phyloP scores from a whole-genome alignment of 345 rosid species.

The Psidium friedrichsthalianum region DNA sequence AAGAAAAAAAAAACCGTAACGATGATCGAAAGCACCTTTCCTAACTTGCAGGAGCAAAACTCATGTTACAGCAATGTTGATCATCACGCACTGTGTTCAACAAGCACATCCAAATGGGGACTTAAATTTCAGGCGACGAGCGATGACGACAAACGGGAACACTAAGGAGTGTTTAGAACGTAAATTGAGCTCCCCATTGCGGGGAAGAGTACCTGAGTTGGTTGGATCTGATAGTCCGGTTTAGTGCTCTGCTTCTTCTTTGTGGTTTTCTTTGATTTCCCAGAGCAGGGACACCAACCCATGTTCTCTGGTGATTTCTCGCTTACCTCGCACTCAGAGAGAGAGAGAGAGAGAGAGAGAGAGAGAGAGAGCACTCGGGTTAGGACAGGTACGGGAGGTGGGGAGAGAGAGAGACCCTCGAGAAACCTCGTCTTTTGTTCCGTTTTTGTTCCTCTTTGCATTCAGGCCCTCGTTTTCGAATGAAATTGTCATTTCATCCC shows the following conservation, averaged over 20 bases:
- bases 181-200: not conserved
- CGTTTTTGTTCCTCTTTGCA: not conserved
- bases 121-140: not conserved
- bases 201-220: conserved; percentile 26
- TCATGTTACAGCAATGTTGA: not conserved
- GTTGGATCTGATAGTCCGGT: conserved; percentile 41
- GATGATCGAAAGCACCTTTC: not conserved
- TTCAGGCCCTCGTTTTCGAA: not conserved
- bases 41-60: not conserved
- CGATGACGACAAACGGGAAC: not conserved
- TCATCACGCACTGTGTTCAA: not conserved
- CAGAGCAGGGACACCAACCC: conserved; percentile 43
- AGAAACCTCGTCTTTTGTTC: not conserved
- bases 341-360: not conserved
- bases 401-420: not conserved
- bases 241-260: conserved; percentile 14
- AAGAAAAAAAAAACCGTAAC: not conserved
- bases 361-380: not conserved
- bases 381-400: not conserved
- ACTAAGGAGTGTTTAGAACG: not conserved
- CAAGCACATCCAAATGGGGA: not conserved
- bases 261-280: conserved; percentile 25
- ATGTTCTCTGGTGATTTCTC: not conserved
- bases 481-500: not conserved
- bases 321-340: not conserved